Evolutionary conservation across 768 basidiomycete species (phyloP).

Genomic region (Kwoniella sp.): DNA sequence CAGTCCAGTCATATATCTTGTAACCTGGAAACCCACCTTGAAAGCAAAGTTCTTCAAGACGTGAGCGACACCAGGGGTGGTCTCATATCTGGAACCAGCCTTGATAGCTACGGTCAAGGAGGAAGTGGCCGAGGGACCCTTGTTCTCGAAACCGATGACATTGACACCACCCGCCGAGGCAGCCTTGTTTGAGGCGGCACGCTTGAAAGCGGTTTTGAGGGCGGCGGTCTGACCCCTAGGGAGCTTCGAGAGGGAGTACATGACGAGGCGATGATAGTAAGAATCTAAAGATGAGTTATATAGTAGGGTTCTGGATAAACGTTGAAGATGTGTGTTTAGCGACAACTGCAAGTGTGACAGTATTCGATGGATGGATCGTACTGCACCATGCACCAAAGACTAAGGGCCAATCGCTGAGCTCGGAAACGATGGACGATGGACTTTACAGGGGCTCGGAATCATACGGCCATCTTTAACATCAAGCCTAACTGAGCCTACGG

Average conservation of each 20-base stretch:
- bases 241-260: slow-evolving; percentile 33
- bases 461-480: neutral
- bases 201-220: slow-evolving; percentile 28
- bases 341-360: neutral
- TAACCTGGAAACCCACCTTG: slow-evolving; percentile 70
- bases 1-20: neutral
- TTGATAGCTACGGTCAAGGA: slow-evolving; percentile 88
- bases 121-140: slow-evolving; percentile 69
- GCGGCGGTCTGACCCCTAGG: slow-evolving; percentile 22
- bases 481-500: neutral
- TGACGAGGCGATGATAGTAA: slow-evolving; percentile 19
- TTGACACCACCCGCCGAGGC: slow-evolving; percentile 74
- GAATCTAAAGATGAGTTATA: neutral
- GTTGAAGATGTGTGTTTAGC: neutral
- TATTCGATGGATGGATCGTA: neutral
- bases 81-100: slow-evolving; percentile 86
- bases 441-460: neutral
- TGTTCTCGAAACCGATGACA: slow-evolving; percentile 79
- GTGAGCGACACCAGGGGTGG: slow-evolving; percentile 86
- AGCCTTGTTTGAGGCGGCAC: slow-evolving; percentile 60
- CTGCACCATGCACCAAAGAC: neutral
- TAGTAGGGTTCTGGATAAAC: neutral
- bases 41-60: slow-evolving; percentile 97
- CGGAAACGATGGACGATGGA: slow-evolving; percentile 1
- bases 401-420: slow-evolving; percentile 15